A percentile compares a stretch with the other conserved stretches of the same genome.
Conservation (phyloP, 163 green algal genomes). For the Chlorella variabilis region DNA sequence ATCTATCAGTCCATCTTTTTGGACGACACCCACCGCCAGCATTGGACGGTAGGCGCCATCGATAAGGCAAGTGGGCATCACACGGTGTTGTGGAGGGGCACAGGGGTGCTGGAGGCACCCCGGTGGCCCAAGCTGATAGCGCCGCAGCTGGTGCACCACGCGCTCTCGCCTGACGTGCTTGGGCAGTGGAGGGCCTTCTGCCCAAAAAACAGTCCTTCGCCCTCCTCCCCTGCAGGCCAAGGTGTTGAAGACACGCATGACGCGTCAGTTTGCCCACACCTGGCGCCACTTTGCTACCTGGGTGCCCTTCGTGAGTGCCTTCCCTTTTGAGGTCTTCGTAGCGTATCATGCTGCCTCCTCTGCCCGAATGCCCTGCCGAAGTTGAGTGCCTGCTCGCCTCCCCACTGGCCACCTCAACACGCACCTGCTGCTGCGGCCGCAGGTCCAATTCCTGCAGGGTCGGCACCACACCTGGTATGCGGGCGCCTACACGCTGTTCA, state of each 20-base stretch:
- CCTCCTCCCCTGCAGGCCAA: constrained; percentile 18
- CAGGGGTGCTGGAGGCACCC: too few species aligned
- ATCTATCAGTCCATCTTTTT: constrained; percentile 79
- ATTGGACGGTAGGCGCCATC: constrained; percentile 65
- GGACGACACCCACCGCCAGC: constrained; percentile 45
- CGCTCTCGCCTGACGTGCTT: too few species aligned
- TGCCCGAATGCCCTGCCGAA: neutral
- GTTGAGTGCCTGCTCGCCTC: neutral
- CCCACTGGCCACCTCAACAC: too few species aligned
- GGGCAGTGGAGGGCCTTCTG: too few species aligned
- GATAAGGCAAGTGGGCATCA: constrained; percentile 16
- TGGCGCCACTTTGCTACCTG: constrained; percentile 73
- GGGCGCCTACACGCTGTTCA: constrained; percentile 67
- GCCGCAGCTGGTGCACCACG: too few species aligned
- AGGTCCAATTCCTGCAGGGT: constrained; percentile 68
- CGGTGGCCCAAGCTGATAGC: too few species aligned
- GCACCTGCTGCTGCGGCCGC: too few species aligned
- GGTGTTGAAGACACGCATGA: constrained; percentile 62
- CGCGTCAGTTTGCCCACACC: constrained; percentile 77
- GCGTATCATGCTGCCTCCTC: neutral
- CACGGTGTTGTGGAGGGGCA: too few species aligned
- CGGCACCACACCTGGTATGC: constrained; percentile 59
- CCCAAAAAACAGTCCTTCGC: too few species aligned
- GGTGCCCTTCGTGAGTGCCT: constrained; percentile 65
- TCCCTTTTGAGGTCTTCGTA: too few species aligned